Percentiles rank a stretch among this genome's conserved stretches.
Conservation (phyloP, 345 rosid species). For the Xanthoceras sorbifolium region DNA sequence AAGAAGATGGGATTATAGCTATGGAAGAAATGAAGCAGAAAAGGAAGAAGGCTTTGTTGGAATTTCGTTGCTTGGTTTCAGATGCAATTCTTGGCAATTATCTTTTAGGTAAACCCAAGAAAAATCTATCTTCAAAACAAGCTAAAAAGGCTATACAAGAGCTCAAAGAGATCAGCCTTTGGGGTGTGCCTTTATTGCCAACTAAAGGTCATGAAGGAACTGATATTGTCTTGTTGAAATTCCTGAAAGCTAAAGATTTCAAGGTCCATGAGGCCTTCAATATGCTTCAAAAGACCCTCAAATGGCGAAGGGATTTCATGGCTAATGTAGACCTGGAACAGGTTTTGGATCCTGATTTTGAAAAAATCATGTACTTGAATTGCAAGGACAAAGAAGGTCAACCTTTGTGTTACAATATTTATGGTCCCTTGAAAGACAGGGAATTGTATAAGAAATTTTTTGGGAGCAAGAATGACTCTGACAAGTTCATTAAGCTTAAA, state of each 20-base stretch:
- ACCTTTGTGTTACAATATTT: slow-evolving; percentile 40
- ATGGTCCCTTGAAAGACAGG: slow-evolving; percentile 39
- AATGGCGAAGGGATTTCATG: slow-evolving; percentile 45
- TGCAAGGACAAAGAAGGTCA: slow-evolving; percentile 50
- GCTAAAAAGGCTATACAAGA: background rate
- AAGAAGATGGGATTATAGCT: slow-evolving; percentile 1
- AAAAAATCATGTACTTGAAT: slow-evolving; percentile 28
- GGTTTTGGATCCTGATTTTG: slow-evolving; percentile 27
- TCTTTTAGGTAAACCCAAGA: slow-evolving; percentile 31
- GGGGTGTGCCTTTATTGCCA: slow-evolving; percentile 69
- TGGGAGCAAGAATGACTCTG: slow-evolving; percentile 29
- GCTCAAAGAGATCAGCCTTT: slow-evolving; percentile 36
- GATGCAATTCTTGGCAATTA: slow-evolving; percentile 49
- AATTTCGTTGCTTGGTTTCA: slow-evolving; percentile 47
- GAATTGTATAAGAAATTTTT: slow-evolving; percentile 26
- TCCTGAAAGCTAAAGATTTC: slow-evolving; percentile 46
- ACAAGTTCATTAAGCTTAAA: slow-evolving; percentile 39
- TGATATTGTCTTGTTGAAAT: slow-evolving; percentile 46
- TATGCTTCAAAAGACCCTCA: slow-evolving; percentile 51
- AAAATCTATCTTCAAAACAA: background rate
- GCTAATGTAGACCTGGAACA: slow-evolving; percentile 37
- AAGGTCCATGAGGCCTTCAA: slow-evolving; percentile 51
- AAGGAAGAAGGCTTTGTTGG: slow-evolving; percentile 42
- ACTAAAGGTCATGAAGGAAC: slow-evolving; percentile 53
- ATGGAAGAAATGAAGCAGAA: slow-evolving; percentile 27